Base-by-base conservation (phyloP, 2,329 filamentous ascomycete species). In the Aspergillus fructus region DNA sequence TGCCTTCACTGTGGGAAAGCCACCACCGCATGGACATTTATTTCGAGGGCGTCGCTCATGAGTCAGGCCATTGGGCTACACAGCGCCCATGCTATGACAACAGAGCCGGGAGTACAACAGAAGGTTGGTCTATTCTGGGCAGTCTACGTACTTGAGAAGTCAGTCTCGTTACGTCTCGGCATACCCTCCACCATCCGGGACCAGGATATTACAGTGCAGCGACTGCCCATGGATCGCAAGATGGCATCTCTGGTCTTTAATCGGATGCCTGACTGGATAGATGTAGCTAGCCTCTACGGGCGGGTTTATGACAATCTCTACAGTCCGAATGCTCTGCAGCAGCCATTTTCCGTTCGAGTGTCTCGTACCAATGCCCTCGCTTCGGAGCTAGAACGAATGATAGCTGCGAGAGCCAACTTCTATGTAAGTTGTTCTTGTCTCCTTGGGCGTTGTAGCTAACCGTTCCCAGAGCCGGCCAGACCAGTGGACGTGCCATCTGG, bases 241-340 rank as follows among this genome's bases (percentile, higher is more conserved):
- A 54, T 48, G 39, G 27, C 51, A 17, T 58, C 61, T 11, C 46
- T 63, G 0, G 12, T 51, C 1, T 34, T 48, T 21, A 57, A 55
- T 42, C 39, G 48, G 41, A 7, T 56, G 5, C 61, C 60, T 4
- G 53, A 55, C 30, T 64, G 62, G 56, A 59, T 64, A 50, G 53
- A 60, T 30, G 24, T 62, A 8, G 60, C 62, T 0, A 53, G 40
- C 30, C 41, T 64, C n/a, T 55, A 63, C 43, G 59, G 61, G 6
- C 55, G 58, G 3, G 15, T 59, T 17, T 62, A 62, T 23, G 55
- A 62, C 33, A 9, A 49, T 5, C 27, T 64, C 1, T 64, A 60
- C 43, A 63, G 62, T 17, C 59, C 61, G 19, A 48, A 19, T 23
- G 59, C 59, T 4, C 34, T 64, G 21, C n/a, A 45, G 9, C 59